Percentiles rank a stretch among this genome's conserved stretches.
phyloP scores from a whole-genome alignment of 495 filamentous ascomycete species.

The Penicillium macrosclerotiorum region DNA sequence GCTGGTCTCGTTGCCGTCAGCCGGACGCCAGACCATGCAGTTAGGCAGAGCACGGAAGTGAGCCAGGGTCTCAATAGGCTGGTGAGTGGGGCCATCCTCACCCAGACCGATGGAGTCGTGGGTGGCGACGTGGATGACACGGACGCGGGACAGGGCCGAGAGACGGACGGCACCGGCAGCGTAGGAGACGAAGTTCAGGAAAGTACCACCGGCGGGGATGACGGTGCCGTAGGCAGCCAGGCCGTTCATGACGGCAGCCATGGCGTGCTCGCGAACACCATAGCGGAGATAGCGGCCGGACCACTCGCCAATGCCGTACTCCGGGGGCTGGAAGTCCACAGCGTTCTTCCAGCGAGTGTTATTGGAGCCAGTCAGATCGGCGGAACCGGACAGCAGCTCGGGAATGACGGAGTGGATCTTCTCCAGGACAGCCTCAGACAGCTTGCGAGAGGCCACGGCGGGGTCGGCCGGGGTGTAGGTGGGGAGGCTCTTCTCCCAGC shows the following conservation, averaged over 20 bases:
- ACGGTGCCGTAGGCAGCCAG: conserved; percentile 92
- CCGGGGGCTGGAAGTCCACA: conserved; percentile 93
- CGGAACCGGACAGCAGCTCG: conserved; percentile 92
- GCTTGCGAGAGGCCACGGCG: conserved; percentile 87
- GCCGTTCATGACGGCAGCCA: conserved; percentile 99
- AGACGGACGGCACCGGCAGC: conserved; percentile 93
- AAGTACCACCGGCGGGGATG: conserved; percentile 92
- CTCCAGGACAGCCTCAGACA: conserved; percentile 90
- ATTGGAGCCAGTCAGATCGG: conserved; percentile 97
- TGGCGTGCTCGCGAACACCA: conserved; percentile 95
- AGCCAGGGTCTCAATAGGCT: conserved; percentile 98
- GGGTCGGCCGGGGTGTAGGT: conserved; percentile 85
- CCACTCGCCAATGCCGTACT: conserved; percentile 80
- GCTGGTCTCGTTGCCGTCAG: conserved; percentile 97
- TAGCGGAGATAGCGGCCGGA: conserved; percentile 92
- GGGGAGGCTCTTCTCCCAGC: conserved; percentile 94
- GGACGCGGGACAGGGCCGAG: conserved; percentile 86
- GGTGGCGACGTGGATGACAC: conserved; percentile 93
- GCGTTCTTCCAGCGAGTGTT: conserved; percentile 97
- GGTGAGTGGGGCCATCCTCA: conserved; percentile 98
- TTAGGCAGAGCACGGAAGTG: conserved; percentile 99
- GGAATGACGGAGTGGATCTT: conserved; percentile 81
- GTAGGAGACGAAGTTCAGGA: conserved; percentile 99
- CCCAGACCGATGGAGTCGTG: conserved; percentile 99
- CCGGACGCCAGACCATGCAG: conserved; percentile 99